Base-by-base conservation (phyloP, 768 basidiomycete genomes). In the Pleurotus pulmonarius region DNA sequence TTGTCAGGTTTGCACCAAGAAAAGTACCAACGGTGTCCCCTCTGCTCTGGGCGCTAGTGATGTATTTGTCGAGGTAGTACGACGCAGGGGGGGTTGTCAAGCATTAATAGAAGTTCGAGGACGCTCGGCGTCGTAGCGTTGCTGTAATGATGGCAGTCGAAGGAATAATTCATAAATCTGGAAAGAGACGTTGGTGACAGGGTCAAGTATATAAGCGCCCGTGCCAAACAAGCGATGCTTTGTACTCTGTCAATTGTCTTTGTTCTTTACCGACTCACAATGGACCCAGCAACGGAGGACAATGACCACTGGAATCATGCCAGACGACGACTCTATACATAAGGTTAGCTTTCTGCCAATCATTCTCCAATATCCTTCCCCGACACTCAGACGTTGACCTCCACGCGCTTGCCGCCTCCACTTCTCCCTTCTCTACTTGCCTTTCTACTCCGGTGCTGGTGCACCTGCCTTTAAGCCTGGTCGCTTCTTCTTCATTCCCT, bases 361-460 rank as follows among this genome's bases (percentile, higher is more conserved):
- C 29, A 34, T 34, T 34, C 29, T 8, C 29, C 7, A 34, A 34
- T 34, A 18, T 52, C 38, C 18, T 12, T 22, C 38, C 51, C 34
- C 51, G 20, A 22, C 38, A 52, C 37, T 20, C 51, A 13, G 37
- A 34, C 29, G n/a, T n/a, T 49, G 51, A 34, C 51, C 20, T 39
- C 51, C 15, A 40, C 29, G 51, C 51, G 51, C 37, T 15, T 52
- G 34, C 22, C 49, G 49, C 49, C 40, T n/a, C 16, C 49, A 18
- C 37, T 38, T 15, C 51, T 40, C 51, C 24, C 38, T 40, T 22
- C 34, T 5, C 13, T 44, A 44, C 39, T 52, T 52, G 37, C 39
- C 8, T 52, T 41, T 52, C 46, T 47, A 26, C 46, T 43, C 37
- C 5, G 52, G 58, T 56, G 58, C 58, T 59, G 58, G 57, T 56